phyloP scores from a whole-genome alignment of 1,284 basidiomycete species.

The Trichosporon ovoides region DNA sequence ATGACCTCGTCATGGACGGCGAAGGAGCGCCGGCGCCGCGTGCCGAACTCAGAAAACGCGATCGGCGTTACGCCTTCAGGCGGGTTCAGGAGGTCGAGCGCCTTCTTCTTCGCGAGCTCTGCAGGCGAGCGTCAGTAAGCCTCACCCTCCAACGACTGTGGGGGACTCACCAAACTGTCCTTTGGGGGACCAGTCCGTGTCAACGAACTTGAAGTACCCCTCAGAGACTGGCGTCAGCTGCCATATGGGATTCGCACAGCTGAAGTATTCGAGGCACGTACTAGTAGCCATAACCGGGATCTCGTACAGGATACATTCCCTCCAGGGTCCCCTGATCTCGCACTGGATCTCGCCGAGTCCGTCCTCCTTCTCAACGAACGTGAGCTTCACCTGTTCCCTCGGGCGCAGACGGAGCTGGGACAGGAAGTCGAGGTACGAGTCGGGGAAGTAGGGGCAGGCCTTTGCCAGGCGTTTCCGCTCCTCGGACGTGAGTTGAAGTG shows the following conservation, averaged over 20 bases:
- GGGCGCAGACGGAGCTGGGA: conserved; percentile 67
- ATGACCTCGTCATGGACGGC: conserved; percentile 75
- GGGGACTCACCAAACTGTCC: too few relatives aligned
- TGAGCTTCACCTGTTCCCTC: conserved; percentile 63
- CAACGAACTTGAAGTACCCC: conserved; percentile 57
- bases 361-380: conserved; percentile 54
- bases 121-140: too few relatives aligned
- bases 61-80: conserved; percentile 55
- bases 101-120: conserved; percentile 69
- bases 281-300: conserved; percentile 87
- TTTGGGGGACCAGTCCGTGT: conserved; percentile 76
- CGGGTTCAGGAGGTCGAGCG: conserved; percentile 57
- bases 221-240: conserved; percentile 40
- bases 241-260: too few relatives aligned
- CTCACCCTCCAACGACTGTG: too few relatives aligned
- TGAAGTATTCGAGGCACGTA: conserved; percentile 54
- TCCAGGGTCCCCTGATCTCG: conserved; percentile 71
- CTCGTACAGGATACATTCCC: conserved; percentile 90
- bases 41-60: conserved; percentile 87
- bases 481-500: conserved; percentile 57
- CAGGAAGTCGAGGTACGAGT: conserved; percentile 73
- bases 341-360: conserved; percentile 66
- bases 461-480: conserved; percentile 68
- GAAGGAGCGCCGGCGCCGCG: conserved; percentile 77
- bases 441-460: conserved; percentile 70